These are phyloP conservation scores for Russula sp. DNA, from an alignment of 768 basidiomycete genomes.

Conservation along the genomic window DNA sequence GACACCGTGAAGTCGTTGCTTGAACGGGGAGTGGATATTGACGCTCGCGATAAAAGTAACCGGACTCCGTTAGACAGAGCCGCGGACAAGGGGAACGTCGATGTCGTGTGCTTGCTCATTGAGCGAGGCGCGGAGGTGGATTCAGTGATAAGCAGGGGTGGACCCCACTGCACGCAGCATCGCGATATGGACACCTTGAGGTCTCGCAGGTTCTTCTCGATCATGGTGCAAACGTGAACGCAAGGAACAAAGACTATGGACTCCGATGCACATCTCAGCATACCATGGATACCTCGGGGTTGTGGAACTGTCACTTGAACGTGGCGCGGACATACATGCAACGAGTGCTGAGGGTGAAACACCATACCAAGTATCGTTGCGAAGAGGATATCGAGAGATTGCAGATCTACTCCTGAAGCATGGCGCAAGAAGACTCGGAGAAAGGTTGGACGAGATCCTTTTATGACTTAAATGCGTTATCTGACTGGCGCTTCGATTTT, in stretches of 20 bases:
- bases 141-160: not conserved
- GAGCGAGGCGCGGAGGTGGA: conserved; percentile 10
- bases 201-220: not conserved
- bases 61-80: conserved; percentile 1
- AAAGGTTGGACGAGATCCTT: not conserved
- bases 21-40: not conserved
- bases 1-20: conserved; percentile 2
- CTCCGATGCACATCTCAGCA: not conserved
- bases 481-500: no score
- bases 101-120: conserved; percentile 2
- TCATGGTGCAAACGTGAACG: conserved; percentile 3
- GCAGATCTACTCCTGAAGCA: not conserved
- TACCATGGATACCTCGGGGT: not conserved
- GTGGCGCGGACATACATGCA: not conserved
- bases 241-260: not conserved
- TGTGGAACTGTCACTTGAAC: not conserved
- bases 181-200: conserved; percentile 4
- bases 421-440: not conserved
- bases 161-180: not conserved
- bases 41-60: not conserved
- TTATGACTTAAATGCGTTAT: no score
- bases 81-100: not conserved
- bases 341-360: not conserved
- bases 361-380: not conserved
- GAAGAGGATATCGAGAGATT: not conserved